phyloP scores from a whole-genome alignment of 371 early-diverging fungal species.

The Mucor racemosus region DNA sequence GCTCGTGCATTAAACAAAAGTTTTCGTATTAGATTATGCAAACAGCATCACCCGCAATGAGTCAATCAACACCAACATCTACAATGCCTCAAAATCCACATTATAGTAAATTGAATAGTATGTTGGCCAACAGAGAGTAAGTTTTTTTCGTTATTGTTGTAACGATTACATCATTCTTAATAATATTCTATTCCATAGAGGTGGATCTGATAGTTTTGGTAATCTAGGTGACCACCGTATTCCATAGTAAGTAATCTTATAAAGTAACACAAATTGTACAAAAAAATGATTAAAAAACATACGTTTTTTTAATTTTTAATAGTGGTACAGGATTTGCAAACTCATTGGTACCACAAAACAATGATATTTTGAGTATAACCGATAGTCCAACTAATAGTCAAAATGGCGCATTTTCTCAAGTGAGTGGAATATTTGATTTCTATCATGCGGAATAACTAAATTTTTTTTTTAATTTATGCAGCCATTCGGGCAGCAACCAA shows the following conservation, averaged over 20 bases:
- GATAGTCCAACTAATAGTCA: conserved; percentile 9
- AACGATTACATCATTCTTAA: neutral
- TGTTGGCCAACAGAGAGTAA: conserved; percentile 29
- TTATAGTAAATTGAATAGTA: conserved; percentile 22
- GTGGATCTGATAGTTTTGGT: conserved; percentile 63
- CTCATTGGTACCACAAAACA: conserved; percentile 26
- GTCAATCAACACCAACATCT: neutral
- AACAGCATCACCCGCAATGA: conserved; percentile 13
- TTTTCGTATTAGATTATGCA: conserved; percentile 4
- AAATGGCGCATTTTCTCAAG: conserved; percentile 22
- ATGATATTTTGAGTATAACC: conserved; percentile 9
- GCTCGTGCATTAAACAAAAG: conserved; percentile 19
- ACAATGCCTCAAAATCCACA: conserved; percentile 11
- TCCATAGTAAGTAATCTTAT: conserved; percentile 42
- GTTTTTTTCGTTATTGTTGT: neutral
- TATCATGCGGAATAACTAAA: neutral
- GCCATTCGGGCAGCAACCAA: conserved; percentile 41
- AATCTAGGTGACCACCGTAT: conserved; percentile 58
- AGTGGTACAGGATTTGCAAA: conserved; percentile 47
- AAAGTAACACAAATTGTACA: neutral
- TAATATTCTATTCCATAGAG: conserved; percentile 25
- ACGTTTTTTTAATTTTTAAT: conserved; percentile 5
- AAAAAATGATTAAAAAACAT: neutral
- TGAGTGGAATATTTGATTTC: neutral
- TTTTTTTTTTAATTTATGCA: conserved; percentile 4